Evolutionary conservation across 1,284 basidiomycete species (phyloP), one percentile per base, ranked within the genome.

Genomic region (Boletus holoroseus): DNA sequence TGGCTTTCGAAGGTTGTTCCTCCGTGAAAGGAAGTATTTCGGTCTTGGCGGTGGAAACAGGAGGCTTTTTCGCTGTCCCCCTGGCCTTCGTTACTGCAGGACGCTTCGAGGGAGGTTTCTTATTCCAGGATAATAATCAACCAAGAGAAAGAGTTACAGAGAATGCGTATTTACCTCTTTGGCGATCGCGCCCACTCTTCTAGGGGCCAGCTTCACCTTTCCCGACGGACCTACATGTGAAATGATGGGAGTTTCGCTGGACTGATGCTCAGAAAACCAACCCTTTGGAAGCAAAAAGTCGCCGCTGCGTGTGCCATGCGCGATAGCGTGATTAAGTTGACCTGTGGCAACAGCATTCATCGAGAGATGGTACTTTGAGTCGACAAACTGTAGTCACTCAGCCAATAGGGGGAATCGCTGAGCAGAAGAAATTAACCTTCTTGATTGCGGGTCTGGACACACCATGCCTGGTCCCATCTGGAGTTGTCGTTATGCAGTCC

Each of bases 401-500:
- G 49, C 34, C 11, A 18, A 26, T 4, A 9, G 18, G 7, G 3
- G 13, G 2, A 12, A 7, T 20, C 11, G 8, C 12, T 3, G 30
- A 24, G 20, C 7, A 35, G 36, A 38, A 34, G 7, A 31, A 39
- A 9, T 24, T 5, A 37, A 76, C 78, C 82, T 91, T 92, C 78
- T 92, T 92, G 68, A 92, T 85, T 37, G 79, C 79, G 39, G 75
- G 74, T 52, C 90, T 79, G 35, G 88, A 90, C 44, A 91, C 86
- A 62, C 90, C 90, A 49, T 72, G 60, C 49, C 85, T 82, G 31
- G 77, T 73, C 36, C 87, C 86, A 46, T 81, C 80, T 54, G 80
- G 79, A 67, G 85, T 75, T 28, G 73, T 75, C 49, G 72, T 62
- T 68, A 92, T 85, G 62, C 83, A 85, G 71, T 89, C 86, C 81